These are phyloP conservation scores for Baudoinia panamericana DNA, from an alignment of 495 filamentous ascomycete genomes.

Conservation along the genomic window DNA sequence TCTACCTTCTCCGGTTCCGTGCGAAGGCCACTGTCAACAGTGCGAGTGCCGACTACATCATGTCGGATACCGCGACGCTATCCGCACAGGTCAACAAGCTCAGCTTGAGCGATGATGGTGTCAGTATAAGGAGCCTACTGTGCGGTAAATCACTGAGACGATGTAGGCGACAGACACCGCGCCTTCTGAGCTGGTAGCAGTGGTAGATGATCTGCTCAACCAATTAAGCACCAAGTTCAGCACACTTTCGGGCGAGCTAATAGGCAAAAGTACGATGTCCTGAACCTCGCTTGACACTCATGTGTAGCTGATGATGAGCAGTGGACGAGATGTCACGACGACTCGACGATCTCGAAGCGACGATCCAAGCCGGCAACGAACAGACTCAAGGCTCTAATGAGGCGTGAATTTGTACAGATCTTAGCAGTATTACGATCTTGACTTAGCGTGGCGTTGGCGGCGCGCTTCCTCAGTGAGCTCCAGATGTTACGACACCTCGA, in stretches of 20 bases:
- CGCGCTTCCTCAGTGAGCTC: too few relatives aligned
- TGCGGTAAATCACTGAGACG: not conserved
- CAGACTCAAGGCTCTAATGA: conserved; percentile 18
- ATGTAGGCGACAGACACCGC: conserved; percentile 7
- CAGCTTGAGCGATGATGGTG: conserved; percentile 9
- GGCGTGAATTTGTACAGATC: not conserved
- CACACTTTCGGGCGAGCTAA: conserved; percentile 66
- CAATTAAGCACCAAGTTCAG: conserved; percentile 74
- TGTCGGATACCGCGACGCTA: conserved; percentile 11
- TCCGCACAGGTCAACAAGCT: conserved; percentile 18
- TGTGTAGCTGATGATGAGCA: conserved; percentile 26
- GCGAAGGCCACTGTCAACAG: too few relatives aligned
- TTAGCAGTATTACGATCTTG: not conserved
- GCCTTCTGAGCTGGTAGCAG: conserved; percentile 52
- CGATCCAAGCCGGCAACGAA: conserved; percentile 43
- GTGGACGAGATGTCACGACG: conserved; percentile 94
- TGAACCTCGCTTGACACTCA: not conserved
- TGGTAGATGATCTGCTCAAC: conserved; percentile 74
- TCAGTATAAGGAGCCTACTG: conserved; percentile 2
- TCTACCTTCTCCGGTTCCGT: too few relatives aligned
- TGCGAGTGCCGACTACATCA: too few relatives aligned
- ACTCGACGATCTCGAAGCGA: conserved; percentile 74
- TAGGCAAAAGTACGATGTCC: conserved; percentile 60
- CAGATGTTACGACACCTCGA: not conserved
- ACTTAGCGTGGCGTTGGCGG: conserved; percentile 4